phyloP scores from a whole-genome alignment of 2,329 filamentous ascomycete genomes.

The Akanthomyces uredinophilus region DNA sequence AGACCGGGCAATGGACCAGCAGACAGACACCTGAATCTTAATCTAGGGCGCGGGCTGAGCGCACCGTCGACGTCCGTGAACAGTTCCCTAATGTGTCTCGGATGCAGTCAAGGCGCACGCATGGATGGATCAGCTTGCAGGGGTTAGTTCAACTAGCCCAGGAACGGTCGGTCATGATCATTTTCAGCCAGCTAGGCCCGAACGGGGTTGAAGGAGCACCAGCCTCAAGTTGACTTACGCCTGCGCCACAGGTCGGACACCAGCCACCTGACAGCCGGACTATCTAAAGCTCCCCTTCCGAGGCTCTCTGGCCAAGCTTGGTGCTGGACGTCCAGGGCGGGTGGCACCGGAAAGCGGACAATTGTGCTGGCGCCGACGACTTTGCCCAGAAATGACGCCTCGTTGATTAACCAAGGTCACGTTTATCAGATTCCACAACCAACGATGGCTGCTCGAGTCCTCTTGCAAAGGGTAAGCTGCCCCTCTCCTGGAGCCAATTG shows the following conservation, averaged over 20 bases:
- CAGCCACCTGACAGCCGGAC: background rate
- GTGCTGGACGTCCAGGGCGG: background rate
- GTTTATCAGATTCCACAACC: background rate
- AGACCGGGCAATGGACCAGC: no score
- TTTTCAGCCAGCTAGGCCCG: no score
- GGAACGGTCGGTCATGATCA: background rate
- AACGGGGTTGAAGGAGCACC: no score
- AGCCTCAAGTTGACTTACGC: background rate
- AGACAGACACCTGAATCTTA: conserved; percentile 6
- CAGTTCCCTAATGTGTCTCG: conserved; percentile 9
- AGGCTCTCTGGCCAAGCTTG: background rate
- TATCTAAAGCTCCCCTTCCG: conserved; percentile 8
- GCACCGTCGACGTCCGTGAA: conserved; percentile 11
- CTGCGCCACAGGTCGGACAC: background rate
- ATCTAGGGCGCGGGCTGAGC: conserved; percentile 4
- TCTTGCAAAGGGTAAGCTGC: conserved; percentile 12
- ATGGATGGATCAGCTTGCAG: background rate
- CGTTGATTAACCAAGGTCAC: conserved; percentile 4
- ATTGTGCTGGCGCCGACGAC: conserved; percentile 12
- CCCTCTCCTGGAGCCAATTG: background rate
- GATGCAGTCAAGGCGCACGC: conserved; percentile 7
- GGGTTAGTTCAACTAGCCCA: background rate
- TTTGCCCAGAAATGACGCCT: conserved; percentile 15
- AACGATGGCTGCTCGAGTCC: conserved; percentile 15
- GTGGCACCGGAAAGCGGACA: conserved; percentile 13